phyloP scores from a whole-genome alignment of 352 stramenopile species.

The Phytophthora chlamydospora region DNA sequence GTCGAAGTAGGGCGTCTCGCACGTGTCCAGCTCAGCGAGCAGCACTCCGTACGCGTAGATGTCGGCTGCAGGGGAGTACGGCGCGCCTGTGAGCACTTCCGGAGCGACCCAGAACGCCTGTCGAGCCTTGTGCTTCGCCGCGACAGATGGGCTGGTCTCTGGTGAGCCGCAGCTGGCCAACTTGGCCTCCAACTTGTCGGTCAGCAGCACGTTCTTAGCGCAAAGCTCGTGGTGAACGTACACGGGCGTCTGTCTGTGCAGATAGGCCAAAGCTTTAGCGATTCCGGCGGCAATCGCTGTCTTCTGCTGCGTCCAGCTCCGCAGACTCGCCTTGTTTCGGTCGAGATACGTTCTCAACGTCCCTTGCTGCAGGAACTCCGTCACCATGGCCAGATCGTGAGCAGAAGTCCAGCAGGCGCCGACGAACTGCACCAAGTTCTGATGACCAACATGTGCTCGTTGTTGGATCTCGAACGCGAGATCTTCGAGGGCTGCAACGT shows the following conservation, averaged over 20 bases:
- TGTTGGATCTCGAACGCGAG: slow-evolving; percentile 56
- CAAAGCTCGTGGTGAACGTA: slow-evolving; percentile 22
- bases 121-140: slow-evolving; percentile 11
- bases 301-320: slow-evolving; percentile 30
- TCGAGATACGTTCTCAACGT: slow-evolving; percentile 24
- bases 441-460: slow-evolving; percentile 45
- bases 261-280: slow-evolving; percentile 33
- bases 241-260: slow-evolving; percentile 23
- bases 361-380: slow-evolving; percentile 27
- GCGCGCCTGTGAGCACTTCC: slow-evolving; percentile 59
- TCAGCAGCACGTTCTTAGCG: slow-evolving; percentile 31
- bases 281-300: slow-evolving; percentile 28
- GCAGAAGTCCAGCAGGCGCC: slow-evolving; percentile 53
- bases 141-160: slow-evolving; percentile 6
- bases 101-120: slow-evolving; percentile 42
- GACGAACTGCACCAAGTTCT: slow-evolving; percentile 62
- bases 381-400: slow-evolving; percentile 16
- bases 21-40: slow-evolving; percentile 48
- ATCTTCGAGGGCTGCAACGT: slow-evolving; percentile 26
- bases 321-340: slow-evolving; percentile 6
- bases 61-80: slow-evolving; percentile 54
- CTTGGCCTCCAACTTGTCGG: slow-evolving; percentile 24
- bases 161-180: slow-evolving; percentile 26
- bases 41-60: slow-evolving; percentile 69
- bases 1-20: slow-evolving; percentile 22